phyloP scores from a whole-genome alignment of 306 rosid species.

The Argentina anserina region DNA sequence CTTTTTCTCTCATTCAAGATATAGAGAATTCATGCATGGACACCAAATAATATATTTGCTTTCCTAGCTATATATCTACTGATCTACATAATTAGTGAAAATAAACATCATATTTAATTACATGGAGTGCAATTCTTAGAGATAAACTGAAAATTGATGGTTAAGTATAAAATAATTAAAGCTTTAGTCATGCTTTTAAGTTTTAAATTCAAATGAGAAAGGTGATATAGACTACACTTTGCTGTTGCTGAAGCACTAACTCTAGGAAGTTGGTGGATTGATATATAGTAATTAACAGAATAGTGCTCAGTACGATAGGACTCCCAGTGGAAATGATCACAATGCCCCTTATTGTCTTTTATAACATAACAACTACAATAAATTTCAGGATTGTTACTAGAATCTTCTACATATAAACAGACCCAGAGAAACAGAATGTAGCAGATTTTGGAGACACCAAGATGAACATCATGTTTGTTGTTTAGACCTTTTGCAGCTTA shows the following conservation, averaged over 20 bases:
- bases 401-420: not conserved
- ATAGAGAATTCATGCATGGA: constrained; percentile 19
- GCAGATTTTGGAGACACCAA: constrained; percentile 2
- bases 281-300: constrained; percentile 28
- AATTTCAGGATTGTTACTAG: not conserved
- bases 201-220: constrained; percentile 39
- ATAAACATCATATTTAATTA: constrained; percentile 13
- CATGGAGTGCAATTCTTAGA: constrained; percentile 15
- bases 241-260: constrained; percentile 77
- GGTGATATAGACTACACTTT: constrained; percentile 56
- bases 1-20: constrained; percentile 30
- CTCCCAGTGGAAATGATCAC: constrained; percentile 47
- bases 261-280: constrained; percentile 53
- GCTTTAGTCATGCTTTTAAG: constrained; percentile 19
- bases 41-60: constrained; percentile 26
- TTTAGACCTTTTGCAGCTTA: not conserved
- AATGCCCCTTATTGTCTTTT: constrained; percentile 23
- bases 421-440: not conserved
- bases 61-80: constrained; percentile 21
- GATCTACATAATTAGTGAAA: constrained; percentile 20
- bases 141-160: constrained; percentile 39
- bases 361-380: not conserved
- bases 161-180: constrained; percentile 24
- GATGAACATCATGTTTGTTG: not conserved
- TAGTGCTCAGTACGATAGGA: constrained; percentile 29